phyloP scores from a whole-genome alignment of 169 alveolate species.

The Eimeria praecox region DNA sequence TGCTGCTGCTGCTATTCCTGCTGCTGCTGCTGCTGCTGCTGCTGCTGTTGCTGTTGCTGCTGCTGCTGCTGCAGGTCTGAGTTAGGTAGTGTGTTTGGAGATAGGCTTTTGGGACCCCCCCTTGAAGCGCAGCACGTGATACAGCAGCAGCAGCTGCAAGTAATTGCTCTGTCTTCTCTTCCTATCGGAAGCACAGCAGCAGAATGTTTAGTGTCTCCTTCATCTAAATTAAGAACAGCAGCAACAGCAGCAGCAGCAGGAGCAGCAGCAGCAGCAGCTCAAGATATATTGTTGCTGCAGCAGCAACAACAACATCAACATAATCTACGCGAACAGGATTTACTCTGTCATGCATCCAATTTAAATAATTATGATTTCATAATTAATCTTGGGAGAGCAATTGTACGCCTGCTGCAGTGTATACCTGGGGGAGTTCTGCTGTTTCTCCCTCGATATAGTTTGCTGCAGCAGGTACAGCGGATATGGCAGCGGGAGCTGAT shows the following conservation, averaged over 20 bases:
- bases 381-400: constrained; percentile 46
- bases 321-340: neutral
- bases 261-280: constrained; percentile 52
- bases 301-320: constrained; percentile 64
- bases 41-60: constrained; percentile 46
- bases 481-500: constrained; percentile 26
- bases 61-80: constrained; percentile 50
- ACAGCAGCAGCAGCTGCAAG: constrained; percentile 40
- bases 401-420: constrained; percentile 18
- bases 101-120: neutral
- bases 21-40: constrained; percentile 4
- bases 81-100: neutral
- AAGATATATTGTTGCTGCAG: neutral
- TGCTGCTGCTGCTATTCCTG: too few relatives aligned
- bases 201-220: neutral
- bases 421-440: constrained; percentile 56
- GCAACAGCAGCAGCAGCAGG: neutral
- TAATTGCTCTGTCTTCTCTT: neutral
- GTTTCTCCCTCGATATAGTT: constrained; percentile 41
- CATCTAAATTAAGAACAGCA: neutral
- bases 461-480: constrained; percentile 62
- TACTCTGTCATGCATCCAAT: neutral
- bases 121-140: constrained; percentile 33
- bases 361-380: neutral
- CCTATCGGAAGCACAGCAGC: constrained; percentile 5